Evolutionary conservation across 2,329 filamentous ascomycete genomes (phyloP).

Genomic region (Bipolaris cookei): DNA sequence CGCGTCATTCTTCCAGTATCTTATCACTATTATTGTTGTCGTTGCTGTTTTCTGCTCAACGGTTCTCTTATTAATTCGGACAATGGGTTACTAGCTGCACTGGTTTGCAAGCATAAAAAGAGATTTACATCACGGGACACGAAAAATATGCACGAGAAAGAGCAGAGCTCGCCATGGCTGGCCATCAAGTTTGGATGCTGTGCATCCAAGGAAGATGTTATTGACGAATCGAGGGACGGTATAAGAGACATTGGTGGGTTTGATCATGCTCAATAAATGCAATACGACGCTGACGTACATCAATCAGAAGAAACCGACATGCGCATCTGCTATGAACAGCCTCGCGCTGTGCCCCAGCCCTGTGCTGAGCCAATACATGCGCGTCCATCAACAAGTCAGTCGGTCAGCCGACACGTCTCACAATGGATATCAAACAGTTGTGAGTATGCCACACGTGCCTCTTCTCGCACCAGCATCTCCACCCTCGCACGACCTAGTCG

Average conservation of each 20-base stretch:
- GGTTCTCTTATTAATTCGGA: conserved; percentile 9
- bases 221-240: conserved; percentile 30
- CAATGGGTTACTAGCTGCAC: conserved; percentile 36
- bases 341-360: conserved; percentile 34
- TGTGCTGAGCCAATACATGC: conserved; percentile 38
- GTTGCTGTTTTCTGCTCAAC: conserved; percentile 4
- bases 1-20: conserved; percentile 6
- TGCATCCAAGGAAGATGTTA: conserved; percentile 42
- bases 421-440: conserved; percentile 46
- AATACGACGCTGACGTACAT: conserved; percentile 23
- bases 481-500: conserved; percentile 41
- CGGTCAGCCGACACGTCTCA: conserved; percentile 44
- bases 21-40: neutral
- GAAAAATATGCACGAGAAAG: conserved; percentile 24
- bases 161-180: conserved; percentile 39
- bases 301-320: conserved; percentile 31
- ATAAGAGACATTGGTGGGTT: conserved; percentile 40
- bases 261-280: conserved; percentile 12
- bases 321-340: conserved; percentile 47
- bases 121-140: conserved; percentile 24
- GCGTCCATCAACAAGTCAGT: conserved; percentile 46
- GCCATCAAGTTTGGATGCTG: conserved; percentile 49
- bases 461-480: conserved; percentile 42
- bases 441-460: conserved; percentile 46
- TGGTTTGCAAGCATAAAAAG: conserved; percentile 32